phyloP scores from a whole-genome alignment of 371 early-diverging fungal species.

The Smittium culicis region DNA sequence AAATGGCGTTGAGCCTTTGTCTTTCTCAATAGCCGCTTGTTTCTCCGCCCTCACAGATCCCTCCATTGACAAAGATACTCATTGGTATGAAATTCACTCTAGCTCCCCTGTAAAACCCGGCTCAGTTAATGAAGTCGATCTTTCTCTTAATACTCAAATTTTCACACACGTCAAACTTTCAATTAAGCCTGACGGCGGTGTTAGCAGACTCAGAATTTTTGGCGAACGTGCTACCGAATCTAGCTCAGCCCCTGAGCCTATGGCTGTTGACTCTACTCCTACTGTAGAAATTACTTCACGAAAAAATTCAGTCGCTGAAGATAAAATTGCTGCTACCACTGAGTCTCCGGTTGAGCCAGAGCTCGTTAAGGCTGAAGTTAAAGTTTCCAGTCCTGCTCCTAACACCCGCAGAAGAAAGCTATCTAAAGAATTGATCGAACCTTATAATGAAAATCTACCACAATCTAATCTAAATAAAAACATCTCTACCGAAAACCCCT shows the following conservation, averaged over 20 bases:
- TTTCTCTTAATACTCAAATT: conserved; percentile 30
- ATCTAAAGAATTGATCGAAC: neutral
- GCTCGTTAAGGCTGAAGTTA: neutral
- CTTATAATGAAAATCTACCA: neutral
- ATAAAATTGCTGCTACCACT: too few relatives aligned
- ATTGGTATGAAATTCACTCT: conserved; percentile 39
- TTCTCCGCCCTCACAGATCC: conserved; percentile 37
- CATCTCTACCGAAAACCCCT: neutral
- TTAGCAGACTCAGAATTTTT: conserved; percentile 55
- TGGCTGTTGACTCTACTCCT: neutral
- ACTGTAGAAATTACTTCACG: neutral
- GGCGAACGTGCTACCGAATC: conserved; percentile 14
- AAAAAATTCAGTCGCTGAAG: neutral
- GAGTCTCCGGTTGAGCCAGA: neutral
- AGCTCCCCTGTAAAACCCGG: conserved; percentile 40
- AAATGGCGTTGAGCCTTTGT: conserved; percentile 68
- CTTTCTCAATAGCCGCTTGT: conserved; percentile 48
- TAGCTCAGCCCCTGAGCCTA: neutral
- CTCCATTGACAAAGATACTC: conserved; percentile 30
- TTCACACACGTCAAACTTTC: conserved; percentile 46
- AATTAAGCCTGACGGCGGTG: conserved; percentile 56
- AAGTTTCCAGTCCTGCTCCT: neutral
- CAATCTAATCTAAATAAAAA: too few relatives aligned
- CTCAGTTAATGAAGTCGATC: conserved; percentile 47
- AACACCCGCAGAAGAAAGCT: neutral